Evolutionary conservation across 768 basidiomycete genomes (phyloP).

Genomic region (Suillus bovinus): DNA sequence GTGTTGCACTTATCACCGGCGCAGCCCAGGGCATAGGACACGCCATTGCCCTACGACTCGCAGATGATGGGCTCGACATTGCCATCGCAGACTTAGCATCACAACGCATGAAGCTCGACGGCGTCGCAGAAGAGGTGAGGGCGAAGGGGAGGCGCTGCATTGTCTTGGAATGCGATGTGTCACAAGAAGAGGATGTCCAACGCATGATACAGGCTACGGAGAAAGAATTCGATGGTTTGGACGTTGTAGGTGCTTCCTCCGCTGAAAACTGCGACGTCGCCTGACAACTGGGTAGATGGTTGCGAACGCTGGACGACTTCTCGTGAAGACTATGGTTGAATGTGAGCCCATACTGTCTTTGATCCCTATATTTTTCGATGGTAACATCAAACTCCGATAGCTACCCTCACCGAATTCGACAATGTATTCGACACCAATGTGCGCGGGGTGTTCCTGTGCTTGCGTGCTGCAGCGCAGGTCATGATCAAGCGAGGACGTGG

Average conservation of each 20-base stretch:
- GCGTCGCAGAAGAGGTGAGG: conserved; percentile 26
- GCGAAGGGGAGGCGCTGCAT: conserved; percentile 21
- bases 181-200: conserved; percentile 29
- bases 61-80: conserved; percentile 35
- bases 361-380: background rate
- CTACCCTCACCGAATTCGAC: conserved; percentile 30
- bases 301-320: conserved; percentile 6
- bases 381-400: background rate
- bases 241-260: conserved; percentile 27
- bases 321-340: conserved; percentile 1
- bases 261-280: background rate
- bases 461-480: conserved; percentile 41
- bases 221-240: conserved; percentile 27
- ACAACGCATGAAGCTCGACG: conserved; percentile 18
- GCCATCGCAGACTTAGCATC: conserved; percentile 30
- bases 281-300: conserved; percentile 4
- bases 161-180: conserved; percentile 29
- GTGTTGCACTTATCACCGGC: conserved; percentile 31
- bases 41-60: conserved; percentile 31
- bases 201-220: conserved; percentile 29
- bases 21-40: conserved; percentile 37
- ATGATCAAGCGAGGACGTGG: conserved; percentile 46
- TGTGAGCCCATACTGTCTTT: background rate
- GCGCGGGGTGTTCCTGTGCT: conserved; percentile 39
- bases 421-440: conserved; percentile 34